Conservation (phyloP, 1,284 basidiomycete species). For the Naganishia cerealis region DNA sequence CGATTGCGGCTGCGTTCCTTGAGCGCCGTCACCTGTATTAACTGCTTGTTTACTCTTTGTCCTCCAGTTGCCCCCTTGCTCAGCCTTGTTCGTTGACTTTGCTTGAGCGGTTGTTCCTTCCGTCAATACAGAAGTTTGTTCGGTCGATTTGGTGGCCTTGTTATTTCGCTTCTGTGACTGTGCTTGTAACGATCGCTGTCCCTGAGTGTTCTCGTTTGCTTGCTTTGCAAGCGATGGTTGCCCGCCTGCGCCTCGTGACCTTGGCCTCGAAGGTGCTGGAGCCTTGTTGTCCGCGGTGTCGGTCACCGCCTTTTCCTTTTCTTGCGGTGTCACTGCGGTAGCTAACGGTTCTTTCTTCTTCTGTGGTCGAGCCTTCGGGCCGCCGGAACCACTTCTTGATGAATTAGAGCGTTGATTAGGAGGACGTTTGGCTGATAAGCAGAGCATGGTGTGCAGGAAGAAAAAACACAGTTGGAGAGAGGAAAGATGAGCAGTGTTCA, state of each 20-base stretch:
- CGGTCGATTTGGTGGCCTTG: background rate
- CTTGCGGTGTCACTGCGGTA: constrained; percentile 1
- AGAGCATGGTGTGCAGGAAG: background rate
- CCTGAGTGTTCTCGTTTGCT: background rate
- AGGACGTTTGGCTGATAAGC: constrained; percentile 8
- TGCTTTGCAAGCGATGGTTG: background rate
- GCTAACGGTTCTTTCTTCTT: constrained; percentile 14
- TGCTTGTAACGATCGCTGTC: background rate
- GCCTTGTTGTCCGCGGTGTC: constrained; percentile 1
- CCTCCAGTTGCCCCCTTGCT: background rate
- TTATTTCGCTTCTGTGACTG: constrained; percentile 27
- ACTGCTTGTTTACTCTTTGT: background rate
- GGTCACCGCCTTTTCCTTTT: constrained; percentile 4
- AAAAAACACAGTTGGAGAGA: background rate
- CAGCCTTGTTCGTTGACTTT: constrained; percentile 8
- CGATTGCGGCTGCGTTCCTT: background rate
- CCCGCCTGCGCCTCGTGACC: constrained; percentile 1
- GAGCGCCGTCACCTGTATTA: background rate
- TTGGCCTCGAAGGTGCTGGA: background rate
- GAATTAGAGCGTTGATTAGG: constrained; percentile 21
- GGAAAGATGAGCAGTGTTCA: background rate
- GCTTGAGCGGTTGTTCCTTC: background rate
- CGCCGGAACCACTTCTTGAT: constrained; percentile 16
- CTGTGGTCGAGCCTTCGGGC: constrained; percentile 12
- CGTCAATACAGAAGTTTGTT: background rate